Conservation (phyloP, 345 rosid genomes). For the Gynandropsis gynandra region DNA sequence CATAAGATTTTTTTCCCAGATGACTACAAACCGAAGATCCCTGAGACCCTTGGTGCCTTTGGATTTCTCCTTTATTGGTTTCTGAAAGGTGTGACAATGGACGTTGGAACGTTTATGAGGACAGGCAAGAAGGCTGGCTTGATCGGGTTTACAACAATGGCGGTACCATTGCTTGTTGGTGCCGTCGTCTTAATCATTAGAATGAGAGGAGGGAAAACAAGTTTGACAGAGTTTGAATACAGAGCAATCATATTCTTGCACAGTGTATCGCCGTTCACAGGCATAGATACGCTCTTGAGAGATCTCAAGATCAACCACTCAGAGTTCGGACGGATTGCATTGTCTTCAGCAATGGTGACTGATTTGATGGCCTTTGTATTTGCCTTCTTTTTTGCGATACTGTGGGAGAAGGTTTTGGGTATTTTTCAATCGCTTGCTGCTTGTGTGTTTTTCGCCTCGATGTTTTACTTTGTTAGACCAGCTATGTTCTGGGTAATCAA, state of each 20-base stretch:
- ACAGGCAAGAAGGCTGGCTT: constrained; percentile 21
- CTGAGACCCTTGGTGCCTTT: constrained; percentile 33
- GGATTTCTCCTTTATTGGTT: constrained; percentile 40
- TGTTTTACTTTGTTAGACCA: constrained; percentile 12
- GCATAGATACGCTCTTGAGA: constrained; percentile 34
- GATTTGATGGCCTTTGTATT: constrained; percentile 21
- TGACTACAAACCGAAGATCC: constrained; percentile 19
- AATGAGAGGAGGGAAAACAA: not conserved
- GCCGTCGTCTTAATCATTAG: constrained; percentile 7
- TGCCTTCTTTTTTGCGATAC: constrained; percentile 9
- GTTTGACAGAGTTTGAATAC: constrained; percentile 5
- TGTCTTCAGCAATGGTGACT: constrained; percentile 32
- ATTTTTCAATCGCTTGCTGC: not conserved
- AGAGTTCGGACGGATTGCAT: constrained; percentile 42
- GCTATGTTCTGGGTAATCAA: constrained; percentile 29
- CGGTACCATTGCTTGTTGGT: constrained; percentile 24
- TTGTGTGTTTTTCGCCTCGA: not conserved
- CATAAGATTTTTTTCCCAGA: constrained; percentile 21
- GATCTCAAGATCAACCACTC: constrained; percentile 46
- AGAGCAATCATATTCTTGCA: constrained; percentile 7
- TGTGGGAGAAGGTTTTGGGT: not conserved
- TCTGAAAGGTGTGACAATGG: constrained; percentile 47
- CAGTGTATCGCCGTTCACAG: constrained; percentile 36
- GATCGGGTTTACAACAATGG: constrained; percentile 24
- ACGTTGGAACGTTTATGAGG: constrained; percentile 18